These are phyloP conservation scores for Myriosclerotinia curreyana DNA, from an alignment of 2,329 filamentous ascomycete species.

Conservation along the genomic window DNA sequence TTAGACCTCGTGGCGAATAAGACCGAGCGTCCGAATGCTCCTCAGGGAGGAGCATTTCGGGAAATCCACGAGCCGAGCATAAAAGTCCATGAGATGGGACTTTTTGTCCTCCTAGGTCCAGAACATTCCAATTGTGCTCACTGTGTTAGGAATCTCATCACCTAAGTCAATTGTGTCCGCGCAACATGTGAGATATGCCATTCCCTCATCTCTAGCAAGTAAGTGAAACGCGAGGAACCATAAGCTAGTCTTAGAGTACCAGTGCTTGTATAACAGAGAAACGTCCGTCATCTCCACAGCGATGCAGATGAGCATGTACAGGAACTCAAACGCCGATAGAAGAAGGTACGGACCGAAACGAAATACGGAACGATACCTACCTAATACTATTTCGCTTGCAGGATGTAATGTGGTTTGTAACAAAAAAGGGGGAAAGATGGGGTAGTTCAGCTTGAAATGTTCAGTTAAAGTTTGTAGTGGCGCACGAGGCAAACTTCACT, in stretches of 20 bases:
- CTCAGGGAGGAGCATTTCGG: neutral
- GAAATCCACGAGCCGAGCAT: slow-evolving; percentile 4
- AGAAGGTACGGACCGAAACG: slow-evolving; percentile 12
- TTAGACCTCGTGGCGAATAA: slow-evolving; percentile 6
- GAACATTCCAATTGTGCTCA: slow-evolving; percentile 12
- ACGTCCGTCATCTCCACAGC: slow-evolving; percentile 16
- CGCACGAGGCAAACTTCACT: slow-evolving; percentile 12
- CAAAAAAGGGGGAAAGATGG: neutral
- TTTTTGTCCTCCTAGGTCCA: slow-evolving; percentile 3
- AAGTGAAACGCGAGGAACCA: neutral
- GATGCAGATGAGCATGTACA: slow-evolving; percentile 13
- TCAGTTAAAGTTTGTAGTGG: neutral
- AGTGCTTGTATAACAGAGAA: slow-evolving; percentile 2
- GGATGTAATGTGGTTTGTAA: slow-evolving; percentile 8
- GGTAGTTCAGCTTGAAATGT: slow-evolving; percentile 8
- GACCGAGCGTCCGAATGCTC: neutral
- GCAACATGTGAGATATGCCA: neutral
- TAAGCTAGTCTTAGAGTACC: slow-evolving; percentile 3
- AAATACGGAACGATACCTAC: slow-evolving; percentile 14
- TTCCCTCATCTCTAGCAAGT: slow-evolving; percentile 10
- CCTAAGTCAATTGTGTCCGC: slow-evolving; percentile 1
- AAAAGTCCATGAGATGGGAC: neutral
- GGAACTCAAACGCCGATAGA: slow-evolving; percentile 7
- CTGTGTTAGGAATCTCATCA: neutral
- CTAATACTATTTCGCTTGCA: slow-evolving; percentile 5